Evolutionary conservation across 2,329 filamentous ascomycete species (phyloP).

Genomic region (Xylariaceae sp.): DNA sequence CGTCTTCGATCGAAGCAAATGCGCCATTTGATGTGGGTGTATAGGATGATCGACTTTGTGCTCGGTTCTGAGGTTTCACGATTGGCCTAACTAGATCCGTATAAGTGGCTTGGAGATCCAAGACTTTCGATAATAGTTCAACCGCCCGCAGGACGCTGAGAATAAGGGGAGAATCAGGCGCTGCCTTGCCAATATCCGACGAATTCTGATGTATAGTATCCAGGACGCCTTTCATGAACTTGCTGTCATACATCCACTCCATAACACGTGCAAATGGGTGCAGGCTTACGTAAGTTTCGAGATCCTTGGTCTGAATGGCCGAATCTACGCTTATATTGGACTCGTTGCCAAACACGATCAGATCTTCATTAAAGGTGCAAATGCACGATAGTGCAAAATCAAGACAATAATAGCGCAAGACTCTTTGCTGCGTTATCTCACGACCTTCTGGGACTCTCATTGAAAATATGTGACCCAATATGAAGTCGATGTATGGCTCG

Average conservation of each 20-base stretch:
- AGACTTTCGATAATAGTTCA: slow-evolving; percentile 79
- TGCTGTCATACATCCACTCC: slow-evolving; percentile 98
- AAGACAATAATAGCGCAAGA: slow-evolving; percentile 80
- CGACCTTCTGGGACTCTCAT: slow-evolving; percentile 68
- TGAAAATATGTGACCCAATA: slow-evolving; percentile 78
- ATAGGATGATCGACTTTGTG: slow-evolving; percentile 38
- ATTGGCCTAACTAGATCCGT: slow-evolving; percentile 84
- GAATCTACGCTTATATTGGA: slow-evolving; percentile 77
- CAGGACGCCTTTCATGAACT: slow-evolving; percentile 81
- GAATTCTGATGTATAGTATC: slow-evolving; percentile 78
- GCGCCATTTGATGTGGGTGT: slow-evolving; percentile 64
- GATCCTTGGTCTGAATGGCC: slow-evolving; percentile 73
- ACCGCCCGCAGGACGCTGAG: slow-evolving; percentile 80
- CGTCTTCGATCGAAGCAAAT: slow-evolving; percentile 91
- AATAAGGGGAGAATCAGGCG: slow-evolving; percentile 80
- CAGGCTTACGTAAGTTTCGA: slow-evolving; percentile 80
- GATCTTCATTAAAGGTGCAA: slow-evolving; percentile 88
- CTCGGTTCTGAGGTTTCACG: slow-evolving; percentile 68
- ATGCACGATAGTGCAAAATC: slow-evolving; percentile 83
- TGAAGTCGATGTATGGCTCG: slow-evolving; percentile 91
- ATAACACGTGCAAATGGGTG: slow-evolving; percentile 95
- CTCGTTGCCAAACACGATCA: slow-evolving; percentile 83
- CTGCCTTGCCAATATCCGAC: slow-evolving; percentile 71
- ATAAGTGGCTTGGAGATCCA: slow-evolving; percentile 91
- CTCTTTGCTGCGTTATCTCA: slow-evolving; percentile 71